Evolutionary conservation across 441 rosid genomes (phyloP), one percentile per base, ranked within the genome.

Genomic region (Mallotus repandus): DNA sequence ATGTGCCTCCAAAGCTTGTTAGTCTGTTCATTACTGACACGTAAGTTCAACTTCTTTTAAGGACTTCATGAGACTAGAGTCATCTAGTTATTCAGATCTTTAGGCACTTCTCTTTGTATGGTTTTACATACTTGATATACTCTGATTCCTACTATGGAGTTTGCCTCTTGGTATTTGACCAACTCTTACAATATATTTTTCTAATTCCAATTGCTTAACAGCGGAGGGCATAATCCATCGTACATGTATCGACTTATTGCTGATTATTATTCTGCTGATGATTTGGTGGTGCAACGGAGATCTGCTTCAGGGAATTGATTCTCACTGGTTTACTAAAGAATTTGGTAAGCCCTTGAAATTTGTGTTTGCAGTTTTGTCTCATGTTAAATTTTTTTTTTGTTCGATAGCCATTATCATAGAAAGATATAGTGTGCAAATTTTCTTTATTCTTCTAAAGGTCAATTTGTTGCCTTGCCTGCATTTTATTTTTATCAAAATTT

Each of bases 181-280:
- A 63, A 57, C 60, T 45, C 73, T 13, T 60, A 12, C 49, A 59
- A 15, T 58, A 5, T 14, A 57, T 13, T 45, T n/a, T 29, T 25
- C 62, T 58, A 66, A 58, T 19, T 41, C 18, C 3, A 54, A 5
- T 60, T 50, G 18, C 56, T 69, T 81, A 57, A 61, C 91, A 96
- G 99, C 5, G 98, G 99, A 75, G 99, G 99, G 75, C 98, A 96
- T 82, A 93, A 90, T 79, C 94, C 99, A 46, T 93, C 98, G 16
- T 93, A 92, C 86, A 88, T 96, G 96, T 96, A 91, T 76, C 90
- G 98, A 58, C 97, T 96, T 56, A 92, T 93, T 50, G 97, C 97
- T 1, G 99, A 96, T 78, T 90, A 91, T 85, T 96, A 96, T 86
- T 93, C 98, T 29, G 97, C 97, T 62, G 98, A 89, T 87, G 98